phyloP scores from a whole-genome alignment of 2,329 filamentous ascomycete species.

The Aspergillus fructus region DNA sequence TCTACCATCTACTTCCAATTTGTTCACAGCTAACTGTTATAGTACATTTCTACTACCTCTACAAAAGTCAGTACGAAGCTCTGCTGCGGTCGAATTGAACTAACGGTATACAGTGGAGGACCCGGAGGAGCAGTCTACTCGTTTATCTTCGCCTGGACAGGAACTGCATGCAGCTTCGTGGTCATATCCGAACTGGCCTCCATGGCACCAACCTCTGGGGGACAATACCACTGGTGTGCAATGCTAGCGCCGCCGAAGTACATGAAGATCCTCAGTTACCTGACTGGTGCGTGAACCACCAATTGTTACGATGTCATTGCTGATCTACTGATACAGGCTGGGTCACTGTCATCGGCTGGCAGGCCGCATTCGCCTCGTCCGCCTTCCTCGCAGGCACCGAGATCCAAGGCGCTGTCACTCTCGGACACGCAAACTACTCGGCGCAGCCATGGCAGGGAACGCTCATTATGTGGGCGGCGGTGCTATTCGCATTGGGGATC shows the following conservation, averaged over 20 bases:
- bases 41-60: background rate
- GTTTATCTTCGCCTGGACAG: background rate
- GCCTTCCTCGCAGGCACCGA: conserved; percentile 32
- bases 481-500: background rate
- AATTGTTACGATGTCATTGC: background rate
- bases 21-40: too few relatives aligned
- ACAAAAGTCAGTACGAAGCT: background rate
- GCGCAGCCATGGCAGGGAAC: background rate
- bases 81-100: background rate
- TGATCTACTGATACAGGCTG: conserved; percentile 22
- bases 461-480: background rate
- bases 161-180: background rate
- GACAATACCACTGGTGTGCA: conserved; percentile 43
- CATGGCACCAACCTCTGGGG: conserved; percentile 26
- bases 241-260: conserved; percentile 36
- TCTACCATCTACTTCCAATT: too few relatives aligned
- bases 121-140: background rate
- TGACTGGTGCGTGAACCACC: conserved; percentile 21
- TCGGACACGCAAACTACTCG: conserved; percentile 20
- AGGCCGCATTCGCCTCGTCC: conserved; percentile 33
- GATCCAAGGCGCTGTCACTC: conserved; percentile 35
- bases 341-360: conserved; percentile 40
- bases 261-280: conserved; percentile 37
- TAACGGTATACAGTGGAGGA: background rate
- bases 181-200: background rate